phyloP scores from a whole-genome alignment of 1,139 yeast genomes.

The Blastobotrys buckinghamii region DNA sequence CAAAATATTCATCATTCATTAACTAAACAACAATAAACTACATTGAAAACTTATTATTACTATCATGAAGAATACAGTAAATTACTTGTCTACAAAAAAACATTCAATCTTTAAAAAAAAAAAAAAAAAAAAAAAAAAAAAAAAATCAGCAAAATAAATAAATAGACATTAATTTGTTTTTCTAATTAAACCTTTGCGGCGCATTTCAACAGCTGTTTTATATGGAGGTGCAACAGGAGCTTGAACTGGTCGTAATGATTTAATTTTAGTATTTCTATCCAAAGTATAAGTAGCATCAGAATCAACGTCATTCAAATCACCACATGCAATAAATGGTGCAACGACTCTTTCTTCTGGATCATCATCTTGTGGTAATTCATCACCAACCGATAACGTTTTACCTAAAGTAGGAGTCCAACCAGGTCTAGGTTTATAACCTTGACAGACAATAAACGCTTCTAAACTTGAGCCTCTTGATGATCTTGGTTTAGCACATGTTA shows the following conservation, averaged over 20 bases:
- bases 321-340: conserved; percentile 91
- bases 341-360: conserved; percentile 59
- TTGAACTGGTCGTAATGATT: conserved; percentile 81
- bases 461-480: conserved; percentile 90
- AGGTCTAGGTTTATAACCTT: conserved; percentile 73
- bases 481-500: conserved; percentile 92
- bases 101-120: too few relatives aligned
- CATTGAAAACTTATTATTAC: too few relatives aligned
- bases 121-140: too few relatives aligned
- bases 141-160: too few relatives aligned
- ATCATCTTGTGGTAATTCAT: conserved; percentile 11
- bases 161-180: too few relatives aligned
- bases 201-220: conserved; percentile 82
- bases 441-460: conserved; percentile 90
- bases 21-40: too few relatives aligned
- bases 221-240: conserved; percentile 96
- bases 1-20: too few relatives aligned
- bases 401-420: conserved; percentile 65
- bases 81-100: too few relatives aligned
- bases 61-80: too few relatives aligned
- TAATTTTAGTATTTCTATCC: conserved; percentile 35
- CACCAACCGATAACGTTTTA: conserved; percentile 8
- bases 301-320: conserved; percentile 79
- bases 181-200: conserved; percentile 58
- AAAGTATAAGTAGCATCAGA: conserved; percentile 91